phyloP scores from a whole-genome alignment of 23 red algal genomes.

The Gracilaria gracilis region DNA sequence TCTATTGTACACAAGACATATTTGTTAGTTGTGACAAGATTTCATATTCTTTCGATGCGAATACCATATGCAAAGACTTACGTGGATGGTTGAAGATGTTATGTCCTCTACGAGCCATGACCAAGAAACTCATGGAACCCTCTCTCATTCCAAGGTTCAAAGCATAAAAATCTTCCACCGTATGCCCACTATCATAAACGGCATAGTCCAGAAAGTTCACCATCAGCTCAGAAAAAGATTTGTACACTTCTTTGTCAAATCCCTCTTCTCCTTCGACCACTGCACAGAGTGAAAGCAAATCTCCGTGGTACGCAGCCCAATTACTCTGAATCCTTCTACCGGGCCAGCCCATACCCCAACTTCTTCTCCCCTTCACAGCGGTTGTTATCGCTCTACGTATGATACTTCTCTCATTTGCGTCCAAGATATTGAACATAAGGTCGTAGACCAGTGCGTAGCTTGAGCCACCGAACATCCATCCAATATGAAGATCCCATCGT shows the following conservation, averaged over 20 bases:
- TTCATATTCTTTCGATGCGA: too few relatives aligned
- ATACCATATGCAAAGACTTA: slow-evolving; percentile 35
- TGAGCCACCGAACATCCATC: slow-evolving; percentile 67
- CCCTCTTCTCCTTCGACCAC: slow-evolving; percentile 79
- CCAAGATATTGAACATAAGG: slow-evolving; percentile 57
- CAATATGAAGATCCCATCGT: slow-evolving; percentile 61
- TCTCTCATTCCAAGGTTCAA: slow-evolving; percentile 74
- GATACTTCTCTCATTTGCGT: slow-evolving; percentile 21
- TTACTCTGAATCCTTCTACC: slow-evolving; percentile 75
- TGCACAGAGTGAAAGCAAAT: slow-evolving; percentile 41
- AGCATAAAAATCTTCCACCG: slow-evolving; percentile 77
- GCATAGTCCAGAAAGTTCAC: slow-evolving; percentile 66
- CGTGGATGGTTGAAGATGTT: slow-evolving; percentile 80
- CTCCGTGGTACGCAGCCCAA: slow-evolving; percentile 79
- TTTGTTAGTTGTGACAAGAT: background rate
- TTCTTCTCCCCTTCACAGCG: slow-evolving; percentile 45
- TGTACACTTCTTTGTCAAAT: slow-evolving; percentile 55
- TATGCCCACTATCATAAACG: slow-evolving; percentile 75
- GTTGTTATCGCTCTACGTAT: slow-evolving; percentile 72
- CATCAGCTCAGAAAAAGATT: slow-evolving; percentile 69
- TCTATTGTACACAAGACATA: background rate
- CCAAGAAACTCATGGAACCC: slow-evolving; percentile 64
- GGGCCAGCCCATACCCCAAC: slow-evolving; percentile 80
- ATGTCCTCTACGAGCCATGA: slow-evolving; percentile 75
- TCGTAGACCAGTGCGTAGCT: slow-evolving; percentile 70